Percentiles rank a stretch among this genome's conserved stretches.
Conservation (phyloP, 2,329 filamentous ascomycete genomes). For the Colletotrichum sp. region DNA sequence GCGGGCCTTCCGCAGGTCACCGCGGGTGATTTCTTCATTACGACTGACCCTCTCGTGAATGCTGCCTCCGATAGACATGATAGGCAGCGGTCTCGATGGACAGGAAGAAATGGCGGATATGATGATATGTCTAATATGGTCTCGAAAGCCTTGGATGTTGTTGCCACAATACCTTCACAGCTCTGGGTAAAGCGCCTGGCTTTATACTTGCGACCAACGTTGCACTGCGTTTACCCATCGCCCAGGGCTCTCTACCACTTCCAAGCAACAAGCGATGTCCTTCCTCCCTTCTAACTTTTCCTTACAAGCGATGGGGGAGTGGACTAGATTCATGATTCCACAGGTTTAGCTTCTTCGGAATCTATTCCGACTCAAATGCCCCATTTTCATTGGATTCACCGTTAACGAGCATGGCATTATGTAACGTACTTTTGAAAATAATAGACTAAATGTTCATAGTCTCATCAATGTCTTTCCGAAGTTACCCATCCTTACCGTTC, state of each 20-base stretch:
- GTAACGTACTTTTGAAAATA: not conserved
- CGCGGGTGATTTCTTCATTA: not conserved
- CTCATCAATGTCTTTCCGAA: not conserved
- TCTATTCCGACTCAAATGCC: not conserved
- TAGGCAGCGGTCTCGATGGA: not conserved
- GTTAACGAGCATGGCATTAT: not conserved
- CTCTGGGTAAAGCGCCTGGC: not conserved
- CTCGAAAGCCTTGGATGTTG: accelerated
- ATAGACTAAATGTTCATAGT: accelerated
- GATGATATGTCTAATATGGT: not conserved
- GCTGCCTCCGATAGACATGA: not conserved
- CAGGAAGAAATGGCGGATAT: too few species aligned
- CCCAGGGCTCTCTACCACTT: too few species aligned
- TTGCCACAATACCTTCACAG: not conserved
- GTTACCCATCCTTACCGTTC: not conserved
- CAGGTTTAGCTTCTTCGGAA: not conserved
- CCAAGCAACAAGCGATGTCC: too few species aligned
- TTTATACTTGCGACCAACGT: not conserved
- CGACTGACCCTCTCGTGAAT: not conserved
- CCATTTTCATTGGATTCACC: not conserved
- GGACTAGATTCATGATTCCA: not conserved
- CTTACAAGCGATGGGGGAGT: too few species aligned
- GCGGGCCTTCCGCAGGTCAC: not conserved
- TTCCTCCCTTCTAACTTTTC: too few species aligned
- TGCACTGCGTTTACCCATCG: too few species aligned